These are phyloP conservation scores for Dendryphion nanum DNA, from an alignment of 2,329 filamentous ascomycete species.

Conservation along the genomic window DNA sequence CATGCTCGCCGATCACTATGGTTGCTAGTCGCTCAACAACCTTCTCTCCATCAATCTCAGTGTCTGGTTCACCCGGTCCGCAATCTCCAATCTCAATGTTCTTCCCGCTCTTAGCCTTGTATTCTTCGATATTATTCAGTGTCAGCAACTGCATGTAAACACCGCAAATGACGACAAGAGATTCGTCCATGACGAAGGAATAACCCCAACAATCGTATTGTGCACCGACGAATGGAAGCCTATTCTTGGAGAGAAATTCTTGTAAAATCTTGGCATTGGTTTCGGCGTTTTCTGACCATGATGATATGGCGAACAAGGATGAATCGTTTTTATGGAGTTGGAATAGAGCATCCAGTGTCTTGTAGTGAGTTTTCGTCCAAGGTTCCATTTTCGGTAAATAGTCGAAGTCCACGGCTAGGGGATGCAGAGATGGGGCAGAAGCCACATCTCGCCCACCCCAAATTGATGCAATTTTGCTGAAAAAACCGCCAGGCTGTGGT, in stretches of 20 bases:
- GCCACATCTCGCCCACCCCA: slow-evolving; percentile 9
- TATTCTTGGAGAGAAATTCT: slow-evolving; percentile 19
- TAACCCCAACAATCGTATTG: slow-evolving; percentile 36
- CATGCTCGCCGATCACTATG: slow-evolving; percentile 31
- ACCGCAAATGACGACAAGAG: slow-evolving; percentile 32
- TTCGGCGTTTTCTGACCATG: slow-evolving; percentile 15
- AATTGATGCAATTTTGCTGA: slow-evolving; percentile 18
- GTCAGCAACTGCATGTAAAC: slow-evolving; percentile 34
- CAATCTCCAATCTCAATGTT: slow-evolving; percentile 30
- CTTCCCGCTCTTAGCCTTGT: slow-evolving; percentile 21
- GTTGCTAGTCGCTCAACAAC: slow-evolving; percentile 33
- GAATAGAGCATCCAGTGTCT: slow-evolving; percentile 36
- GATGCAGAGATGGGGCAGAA: slow-evolving; percentile 21
- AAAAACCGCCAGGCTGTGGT: slow-evolving; percentile 7
- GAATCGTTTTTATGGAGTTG: slow-evolving; percentile 30
- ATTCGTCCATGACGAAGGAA: slow-evolving; percentile 27
- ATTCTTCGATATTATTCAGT: slow-evolving; percentile 23
- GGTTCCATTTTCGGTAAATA: slow-evolving; percentile 36
- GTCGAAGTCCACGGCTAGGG: slow-evolving; percentile 20
- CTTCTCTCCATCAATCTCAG: slow-evolving; percentile 20
- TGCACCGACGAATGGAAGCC: slow-evolving; percentile 26
- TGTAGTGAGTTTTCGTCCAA: slow-evolving; percentile 43
- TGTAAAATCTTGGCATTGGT: slow-evolving; percentile 31
- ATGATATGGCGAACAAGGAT: slow-evolving; percentile 28
- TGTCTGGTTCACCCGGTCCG: slow-evolving; percentile 18